A percentile compares a stretch with the other conserved stretches of the same genome.
These are phyloP conservation scores for Chernovozyma aurita DNA, from an alignment of 1,139 yeast genomes.

Conservation along the genomic window DNA sequence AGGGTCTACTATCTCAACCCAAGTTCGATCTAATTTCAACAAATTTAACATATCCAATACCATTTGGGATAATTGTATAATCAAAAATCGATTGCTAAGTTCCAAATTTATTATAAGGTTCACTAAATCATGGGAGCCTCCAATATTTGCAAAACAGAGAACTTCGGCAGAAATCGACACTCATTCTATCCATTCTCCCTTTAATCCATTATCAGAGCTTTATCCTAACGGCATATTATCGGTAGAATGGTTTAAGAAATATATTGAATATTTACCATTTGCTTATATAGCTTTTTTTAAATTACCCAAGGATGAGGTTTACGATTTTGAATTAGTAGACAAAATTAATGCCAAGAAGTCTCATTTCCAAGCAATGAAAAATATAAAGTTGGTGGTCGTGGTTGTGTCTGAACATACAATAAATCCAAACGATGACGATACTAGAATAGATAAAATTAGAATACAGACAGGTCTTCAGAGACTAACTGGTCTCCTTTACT, in stretches of 20 bases:
- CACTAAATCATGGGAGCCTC: slow-evolving; percentile 5
- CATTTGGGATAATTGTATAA: slow-evolving; percentile 39
- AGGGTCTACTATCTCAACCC: slow-evolving; percentile 3
- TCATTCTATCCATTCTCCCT: slow-evolving; percentile 35
- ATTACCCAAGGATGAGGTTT: slow-evolving; percentile 17
- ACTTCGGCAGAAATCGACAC: neutral
- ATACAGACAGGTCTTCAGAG: slow-evolving; percentile 27
- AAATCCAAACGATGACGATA: slow-evolving; percentile 13
- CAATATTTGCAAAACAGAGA: neutral
- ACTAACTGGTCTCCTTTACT: slow-evolving; percentile 26
- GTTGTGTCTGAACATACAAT: slow-evolving; percentile 16
- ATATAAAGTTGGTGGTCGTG: slow-evolving; percentile 26
- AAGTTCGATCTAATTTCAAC: slow-evolving; percentile 10
- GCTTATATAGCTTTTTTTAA: slow-evolving; percentile 21
- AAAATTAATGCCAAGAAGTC: slow-evolving; percentile 16
- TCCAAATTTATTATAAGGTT: slow-evolving; percentile 27
- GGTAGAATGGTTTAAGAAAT: slow-evolving; percentile 34
- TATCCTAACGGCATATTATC: slow-evolving; percentile 43
- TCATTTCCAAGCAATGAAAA: slow-evolving; percentile 13
- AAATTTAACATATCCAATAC: slow-evolving; percentile 17
- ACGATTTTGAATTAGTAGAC: slow-evolving; percentile 4
- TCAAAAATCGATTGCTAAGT: slow-evolving; percentile 34
- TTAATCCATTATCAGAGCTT: slow-evolving; percentile 30
- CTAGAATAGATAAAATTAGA: slow-evolving; percentile 22
- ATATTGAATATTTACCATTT: slow-evolving; percentile 30